Evolutionary conservation across 805 yeast genomes (phyloP).

Genomic region (Candida qinlingensis): DNA sequence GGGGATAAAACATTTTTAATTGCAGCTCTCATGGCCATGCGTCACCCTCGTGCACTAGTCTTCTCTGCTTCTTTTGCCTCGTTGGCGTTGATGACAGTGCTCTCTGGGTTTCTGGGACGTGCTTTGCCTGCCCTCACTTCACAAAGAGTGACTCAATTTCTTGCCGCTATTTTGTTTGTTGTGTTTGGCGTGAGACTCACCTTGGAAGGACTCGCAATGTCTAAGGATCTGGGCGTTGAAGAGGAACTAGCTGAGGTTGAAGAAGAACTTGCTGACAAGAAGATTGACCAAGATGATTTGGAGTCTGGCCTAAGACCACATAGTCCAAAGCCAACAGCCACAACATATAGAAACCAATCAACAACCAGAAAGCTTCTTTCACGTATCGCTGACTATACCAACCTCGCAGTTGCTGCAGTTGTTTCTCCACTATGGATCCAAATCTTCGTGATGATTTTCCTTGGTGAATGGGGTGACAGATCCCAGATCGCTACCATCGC

Average conservation of each 20-base stretch:
- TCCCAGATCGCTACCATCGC: slow-evolving; percentile 98
- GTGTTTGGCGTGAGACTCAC: slow-evolving; percentile 76
- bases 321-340: not conserved
- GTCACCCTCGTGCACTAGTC: slow-evolving; percentile 74
- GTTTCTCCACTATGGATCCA: slow-evolving; percentile 91
- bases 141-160: slow-evolving; percentile 68
- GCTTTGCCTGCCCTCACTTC: slow-evolving; percentile 82
- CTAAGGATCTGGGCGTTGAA: slow-evolving; percentile 78
- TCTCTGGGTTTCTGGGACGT: slow-evolving; percentile 89
- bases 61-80: slow-evolving; percentile 85
- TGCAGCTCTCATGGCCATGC: slow-evolving; percentile 98
- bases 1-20: slow-evolving; percentile 97
- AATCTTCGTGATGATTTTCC: slow-evolving; percentile 90
- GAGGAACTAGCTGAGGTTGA: slow-evolving; percentile 97
- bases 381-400: not conserved
- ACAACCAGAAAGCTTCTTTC: slow-evolving; percentile 2
- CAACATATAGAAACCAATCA: not conserved
- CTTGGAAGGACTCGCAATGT: slow-evolving; percentile 78
- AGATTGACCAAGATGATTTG: slow-evolving; percentile 42
- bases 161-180: slow-evolving; percentile 77
- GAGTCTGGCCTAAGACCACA: slow-evolving; percentile 36
- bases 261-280: slow-evolving; percentile 70
- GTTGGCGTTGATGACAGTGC: slow-evolving; percentile 81
- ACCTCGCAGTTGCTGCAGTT: slow-evolving; percentile 26
- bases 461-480: slow-evolving; percentile 99